Percentiles rank a stretch among this genome's conserved stretches.
Conservation (phyloP, 2,329 filamentous ascomycete species). For the Paecilomyces dactylethromorphus region DNA sequence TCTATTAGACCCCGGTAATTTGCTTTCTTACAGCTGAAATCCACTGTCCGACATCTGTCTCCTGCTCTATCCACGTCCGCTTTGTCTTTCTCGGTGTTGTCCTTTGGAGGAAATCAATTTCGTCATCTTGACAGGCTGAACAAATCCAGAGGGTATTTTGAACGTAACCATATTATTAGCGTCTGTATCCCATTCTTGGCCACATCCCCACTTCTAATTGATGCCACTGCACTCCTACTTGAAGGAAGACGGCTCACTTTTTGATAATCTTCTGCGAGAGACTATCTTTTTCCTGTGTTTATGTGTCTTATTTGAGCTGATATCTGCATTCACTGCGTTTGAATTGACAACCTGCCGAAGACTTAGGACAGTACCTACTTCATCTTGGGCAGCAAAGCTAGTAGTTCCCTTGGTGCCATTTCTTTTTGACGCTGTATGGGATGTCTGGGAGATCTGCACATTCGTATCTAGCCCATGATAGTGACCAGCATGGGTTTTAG, state of each 20-base stretch:
- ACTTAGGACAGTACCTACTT: background rate
- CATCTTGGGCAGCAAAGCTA: background rate
- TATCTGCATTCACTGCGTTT: background rate
- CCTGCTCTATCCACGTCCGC: background rate
- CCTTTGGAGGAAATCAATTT: background rate
- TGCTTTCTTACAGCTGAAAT: background rate
- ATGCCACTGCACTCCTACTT: background rate
- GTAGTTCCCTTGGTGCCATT: background rate
- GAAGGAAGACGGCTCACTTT: conserved; percentile 11
- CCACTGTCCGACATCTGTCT: background rate
- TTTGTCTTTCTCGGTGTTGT: background rate
- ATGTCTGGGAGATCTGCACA: background rate
- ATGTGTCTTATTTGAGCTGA: background rate
- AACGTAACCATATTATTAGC: background rate
- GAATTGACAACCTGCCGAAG: background rate
- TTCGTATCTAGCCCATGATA: background rate
- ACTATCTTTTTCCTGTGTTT: conserved; percentile 4
- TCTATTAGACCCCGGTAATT: background rate
- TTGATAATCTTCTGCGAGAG: conserved; percentile 9
- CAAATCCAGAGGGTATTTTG: background rate
- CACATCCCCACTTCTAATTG: background rate
- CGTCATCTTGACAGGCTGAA: background rate
- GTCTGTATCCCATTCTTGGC: background rate
- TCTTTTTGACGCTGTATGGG: background rate
- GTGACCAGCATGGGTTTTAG: background rate